Conservation (phyloP, 495 filamentous ascomycete species). For the Tuber borchii region DNA sequence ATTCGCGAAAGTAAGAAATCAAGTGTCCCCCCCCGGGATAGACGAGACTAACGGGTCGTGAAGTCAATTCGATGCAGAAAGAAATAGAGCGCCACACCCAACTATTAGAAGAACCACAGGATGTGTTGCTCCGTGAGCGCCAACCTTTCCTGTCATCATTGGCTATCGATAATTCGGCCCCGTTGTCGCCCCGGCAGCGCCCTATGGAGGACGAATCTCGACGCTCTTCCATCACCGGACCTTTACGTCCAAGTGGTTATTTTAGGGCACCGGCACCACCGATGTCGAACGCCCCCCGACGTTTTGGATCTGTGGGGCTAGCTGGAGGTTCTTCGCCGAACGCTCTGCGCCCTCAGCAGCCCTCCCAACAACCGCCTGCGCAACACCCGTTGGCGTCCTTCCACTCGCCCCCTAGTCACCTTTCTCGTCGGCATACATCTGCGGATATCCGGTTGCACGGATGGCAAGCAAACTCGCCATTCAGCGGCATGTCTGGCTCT, state of each 20-base stretch:
- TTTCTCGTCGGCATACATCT: conserved; percentile 84
- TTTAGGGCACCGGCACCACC: conserved; percentile 69
- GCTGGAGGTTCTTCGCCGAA: conserved; percentile 64
- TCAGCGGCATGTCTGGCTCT: conserved; percentile 61
- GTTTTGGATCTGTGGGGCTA: conserved; percentile 76
- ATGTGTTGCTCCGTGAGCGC: conserved; percentile 64
- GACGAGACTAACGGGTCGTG: conserved; percentile 23
- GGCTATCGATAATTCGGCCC: conserved; percentile 64
- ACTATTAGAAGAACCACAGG: conserved; percentile 70
- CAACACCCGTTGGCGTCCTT: conserved; percentile 72
- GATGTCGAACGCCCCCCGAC: conserved; percentile 67
- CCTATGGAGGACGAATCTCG: conserved; percentile 82
- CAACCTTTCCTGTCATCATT: conserved; percentile 63
- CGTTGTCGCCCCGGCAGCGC: conserved; percentile 85
- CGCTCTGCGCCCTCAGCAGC: conserved; percentile 63
- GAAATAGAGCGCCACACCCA: conserved; percentile 84
- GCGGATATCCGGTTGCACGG: conserved; percentile 89
- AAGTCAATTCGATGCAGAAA: conserved; percentile 72
- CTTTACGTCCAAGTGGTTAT: conserved; percentile 41
- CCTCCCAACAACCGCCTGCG: conserved; percentile 58
- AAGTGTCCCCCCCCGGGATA: not conserved
- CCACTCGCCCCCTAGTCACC: conserved; percentile 66
- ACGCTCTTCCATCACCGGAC: conserved; percentile 51
- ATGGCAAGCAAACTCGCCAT: conserved; percentile 74
- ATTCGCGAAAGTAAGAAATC: conserved; percentile 56